Evolutionary conservation across 2,329 filamentous ascomycete genomes (phyloP), one percentile per base, ranked within the genome.

Genomic region (Emergomyces orientalis): DNA sequence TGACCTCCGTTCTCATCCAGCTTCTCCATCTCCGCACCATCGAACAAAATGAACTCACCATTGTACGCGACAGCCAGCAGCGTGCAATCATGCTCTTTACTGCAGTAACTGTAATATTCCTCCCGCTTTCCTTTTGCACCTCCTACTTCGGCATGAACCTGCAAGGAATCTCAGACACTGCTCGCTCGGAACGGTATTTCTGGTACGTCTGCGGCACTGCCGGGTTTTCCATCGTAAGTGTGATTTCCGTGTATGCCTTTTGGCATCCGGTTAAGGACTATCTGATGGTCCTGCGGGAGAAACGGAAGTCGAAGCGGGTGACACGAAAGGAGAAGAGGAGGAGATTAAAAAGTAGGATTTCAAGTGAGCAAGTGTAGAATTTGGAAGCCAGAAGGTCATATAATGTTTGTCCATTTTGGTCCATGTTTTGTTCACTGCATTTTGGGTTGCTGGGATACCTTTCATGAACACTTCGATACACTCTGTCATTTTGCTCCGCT

Each of bases 111-210:
- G 56, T 68, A 5, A 43, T 68, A 17, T 69, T 68, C 54, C 60
- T 68, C 13, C 67, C 67, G 9, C 25, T 67, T 30, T 58, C 60
- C 8, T 68, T 68, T 54, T 64, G 66, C 14, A 63, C 67, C 6
- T 61, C 62, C n/a, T 66, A 61, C 32, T 67, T 68, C 34, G 67
- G 67, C 19, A 69, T 69, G 67, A 69, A 69, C 34, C 34, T 65
- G 1, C 52, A 51, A n/a, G 68, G 64, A 47, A 68, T 70, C n/a
- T 62, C 63, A 30, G 63, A 68, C 34, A 67, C 59, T 1, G 17
- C 25, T 13, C 52, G 54, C 30, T 62, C 54, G 3, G 60, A 68
- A 58, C 27, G 54, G 6, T 62, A 65, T 19, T 70, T 69, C 52
- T 70, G 68, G 68, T 43, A 43, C 11, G 52, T 57, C n/a, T 49